Conservation (phyloP, 2,329 filamentous ascomycete species). For the Aspergillus floridensis region DNA sequence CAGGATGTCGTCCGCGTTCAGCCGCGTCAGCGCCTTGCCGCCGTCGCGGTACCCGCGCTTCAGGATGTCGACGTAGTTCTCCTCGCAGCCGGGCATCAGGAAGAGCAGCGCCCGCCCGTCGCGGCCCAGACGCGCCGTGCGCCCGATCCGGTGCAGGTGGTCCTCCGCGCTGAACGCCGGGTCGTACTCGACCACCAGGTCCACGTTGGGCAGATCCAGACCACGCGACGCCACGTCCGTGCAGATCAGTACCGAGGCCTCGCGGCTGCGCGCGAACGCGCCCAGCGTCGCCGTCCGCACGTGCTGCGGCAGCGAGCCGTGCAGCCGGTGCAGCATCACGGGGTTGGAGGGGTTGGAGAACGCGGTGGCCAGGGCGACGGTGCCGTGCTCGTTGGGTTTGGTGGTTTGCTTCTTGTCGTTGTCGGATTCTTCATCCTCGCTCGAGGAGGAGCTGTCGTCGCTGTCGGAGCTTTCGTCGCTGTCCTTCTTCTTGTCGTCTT, state of each 20-base stretch:
- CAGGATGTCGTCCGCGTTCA: slow-evolving; percentile 64
- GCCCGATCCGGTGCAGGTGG: slow-evolving; percentile 89
- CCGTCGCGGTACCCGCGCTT: slow-evolving; percentile 66
- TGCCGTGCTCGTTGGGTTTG: slow-evolving; percentile 39
- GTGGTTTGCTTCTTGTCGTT: slow-evolving; percentile 22
- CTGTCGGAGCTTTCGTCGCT: slow-evolving; percentile 19
- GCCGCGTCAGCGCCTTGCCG: slow-evolving; percentile 62
- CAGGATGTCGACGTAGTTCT: slow-evolving; percentile 80
- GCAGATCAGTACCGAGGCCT: slow-evolving; percentile 80
- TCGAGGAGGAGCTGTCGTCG: slow-evolving; percentile 8
- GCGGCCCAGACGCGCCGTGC: slow-evolving; percentile 88
- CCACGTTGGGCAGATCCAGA: slow-evolving; percentile 91
- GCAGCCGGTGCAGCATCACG: slow-evolving; percentile 79
- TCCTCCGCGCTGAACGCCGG: slow-evolving; percentile 91
- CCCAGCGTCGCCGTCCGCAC: slow-evolving; percentile 82
- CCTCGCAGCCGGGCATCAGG: slow-evolving; percentile 84
- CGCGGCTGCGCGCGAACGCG: slow-evolving; percentile 70
- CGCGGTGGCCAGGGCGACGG: slow-evolving; percentile 60
- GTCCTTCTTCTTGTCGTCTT: slow-evolving; percentile 25
- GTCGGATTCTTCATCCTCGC: background rate
- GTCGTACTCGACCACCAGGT: slow-evolving; percentile 94
- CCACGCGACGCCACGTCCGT: slow-evolving; percentile 95
- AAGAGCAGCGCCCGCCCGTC: slow-evolving; percentile 86
- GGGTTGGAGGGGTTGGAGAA: slow-evolving; percentile 74
- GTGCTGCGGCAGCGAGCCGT: slow-evolving; percentile 85